Evolutionary conservation across 139 green algal genomes (phyloP), one percentile per base, ranked within the genome.

Genomic region (Chlamydomonas schloesseri): DNA sequence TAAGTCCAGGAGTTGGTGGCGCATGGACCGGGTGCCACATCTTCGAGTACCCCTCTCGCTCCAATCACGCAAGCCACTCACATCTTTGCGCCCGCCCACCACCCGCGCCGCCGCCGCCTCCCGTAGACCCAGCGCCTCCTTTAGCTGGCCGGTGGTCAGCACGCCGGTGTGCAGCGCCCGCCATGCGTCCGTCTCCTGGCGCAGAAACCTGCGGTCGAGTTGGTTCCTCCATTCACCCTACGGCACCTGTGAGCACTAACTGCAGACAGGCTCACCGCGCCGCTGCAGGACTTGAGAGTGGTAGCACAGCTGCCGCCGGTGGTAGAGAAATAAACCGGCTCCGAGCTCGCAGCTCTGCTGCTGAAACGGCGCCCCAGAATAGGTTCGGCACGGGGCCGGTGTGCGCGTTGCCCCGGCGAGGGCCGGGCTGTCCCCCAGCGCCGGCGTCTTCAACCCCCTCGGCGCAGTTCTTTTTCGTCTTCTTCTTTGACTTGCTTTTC

Each of bases 51-150:
- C n/a, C n/a, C n/a, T n/a, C n/a, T n/a, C n/a, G n/a, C n/a, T n/a
- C n/a, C n/a, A n/a, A n/a, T n/a, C n/a, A n/a, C n/a, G n/a, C n/a
- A n/a, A n/a, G n/a, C n/a, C n/a, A 31, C 8, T 34, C 53, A 87
- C 81, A 34, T 87, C 69, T 10, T 79, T 71, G 2, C 34, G 26
- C 11, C 69, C 69, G 15, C 81, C 81, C 55, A 87, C 53, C 53
- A 80, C 53, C 28, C 69, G 29, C 11, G 69, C 53, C 69, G 81
- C 81, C 26, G 29, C 23, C 69, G 69, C 23, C 81, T 87, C 81
- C 55, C 69, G 15, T 34, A 87, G 68, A 36, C 81, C 81, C 15
- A 87, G 81, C 53, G 81, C 81, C 69, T 87, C 81, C 69, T 60
- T 58, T 20, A 79, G 81, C 28, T 62, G n/a, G 21, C 81, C 81